Evolutionary conservation across 495 filamentous ascomycete genomes (phyloP).

Genomic region (Aspergillus cavernicola): DNA sequence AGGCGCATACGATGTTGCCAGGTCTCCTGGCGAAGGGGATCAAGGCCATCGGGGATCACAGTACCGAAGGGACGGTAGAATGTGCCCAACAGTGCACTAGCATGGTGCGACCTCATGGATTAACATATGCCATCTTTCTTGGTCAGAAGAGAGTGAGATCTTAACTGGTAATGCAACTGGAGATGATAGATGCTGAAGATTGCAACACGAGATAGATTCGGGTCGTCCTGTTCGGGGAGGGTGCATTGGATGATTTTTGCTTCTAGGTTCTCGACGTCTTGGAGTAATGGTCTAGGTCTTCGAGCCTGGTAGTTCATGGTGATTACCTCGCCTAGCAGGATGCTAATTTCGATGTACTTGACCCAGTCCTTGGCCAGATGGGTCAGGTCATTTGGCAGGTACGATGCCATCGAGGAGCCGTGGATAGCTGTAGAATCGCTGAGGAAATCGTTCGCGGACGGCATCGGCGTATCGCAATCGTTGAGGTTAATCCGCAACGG

Average conservation of each 20-base stretch:
- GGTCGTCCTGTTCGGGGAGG: conserved; percentile 20
- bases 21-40: conserved; percentile 1
- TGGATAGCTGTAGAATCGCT: conserved; percentile 21
- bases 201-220: conserved; percentile 10
- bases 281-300: conserved; percentile 9
- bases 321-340: conserved; percentile 22
- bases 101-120: neutral
- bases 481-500: conserved; percentile 34
- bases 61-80: conserved; percentile 30
- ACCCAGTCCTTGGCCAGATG: conserved; percentile 29
- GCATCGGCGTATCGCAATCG: conserved; percentile 31
- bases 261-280: conserved; percentile 26
- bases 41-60: conserved; percentile 13
- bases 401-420: neutral
- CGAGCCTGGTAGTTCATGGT: conserved; percentile 20
- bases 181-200: conserved; percentile 29
- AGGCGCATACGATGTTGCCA: conserved; percentile 22
- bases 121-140: neutral
- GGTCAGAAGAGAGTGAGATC: neutral
- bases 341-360: conserved; percentile 25
- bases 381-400: conserved; percentile 22
- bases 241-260: conserved; percentile 12
- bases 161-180: conserved; percentile 33
- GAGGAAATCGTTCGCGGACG: conserved; percentile 25
- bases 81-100: conserved; percentile 26